Conservation (phyloP, 2,329 filamentous ascomycete genomes). For the Colletotrichum liaoningense region DNA sequence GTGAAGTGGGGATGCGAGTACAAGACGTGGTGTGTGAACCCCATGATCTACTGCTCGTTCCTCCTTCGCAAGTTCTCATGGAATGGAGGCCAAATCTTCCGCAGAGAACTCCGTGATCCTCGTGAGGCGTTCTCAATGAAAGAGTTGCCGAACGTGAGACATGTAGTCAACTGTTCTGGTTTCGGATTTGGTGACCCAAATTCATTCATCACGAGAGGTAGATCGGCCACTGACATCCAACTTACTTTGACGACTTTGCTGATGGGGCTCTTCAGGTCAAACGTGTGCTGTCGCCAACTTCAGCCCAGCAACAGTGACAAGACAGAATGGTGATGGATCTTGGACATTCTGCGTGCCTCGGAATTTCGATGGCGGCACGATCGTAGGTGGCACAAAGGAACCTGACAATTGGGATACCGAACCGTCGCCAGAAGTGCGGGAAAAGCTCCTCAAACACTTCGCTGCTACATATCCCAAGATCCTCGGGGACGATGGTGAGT, state of each 20-base stretch:
- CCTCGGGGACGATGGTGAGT: conserved; percentile 41
- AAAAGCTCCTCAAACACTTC: conserved; percentile 55
- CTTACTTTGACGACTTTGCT: neutral
- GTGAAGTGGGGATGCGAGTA: conserved; percentile 62
- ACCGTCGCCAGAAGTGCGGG: conserved; percentile 59
- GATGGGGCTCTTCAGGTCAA: conserved; percentile 47
- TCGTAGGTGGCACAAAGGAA: conserved; percentile 76
- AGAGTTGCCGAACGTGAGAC: conserved; percentile 41
- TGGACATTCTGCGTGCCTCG: conserved; percentile 74
- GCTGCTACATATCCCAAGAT: conserved; percentile 49
- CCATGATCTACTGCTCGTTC: conserved; percentile 64
- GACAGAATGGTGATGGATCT: conserved; percentile 70
- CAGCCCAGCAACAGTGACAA: conserved; percentile 61
- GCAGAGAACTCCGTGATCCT: conserved; percentile 49
- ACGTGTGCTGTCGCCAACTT: conserved; percentile 57
- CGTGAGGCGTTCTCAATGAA: conserved; percentile 52
- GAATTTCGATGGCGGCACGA: conserved; percentile 70
- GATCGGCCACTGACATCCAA: conserved; percentile 11
- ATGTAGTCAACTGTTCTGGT: conserved; percentile 59
- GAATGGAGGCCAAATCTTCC: conserved; percentile 48
- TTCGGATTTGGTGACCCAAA: conserved; percentile 55
- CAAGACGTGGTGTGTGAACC: conserved; percentile 65
- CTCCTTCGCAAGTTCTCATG: conserved; percentile 55
- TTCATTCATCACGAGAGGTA: conserved; percentile 57
- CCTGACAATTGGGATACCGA: conserved; percentile 64